Conservation (phyloP, 768 basidiomycete genomes). For the Clitopilus hobsonii region DNA sequence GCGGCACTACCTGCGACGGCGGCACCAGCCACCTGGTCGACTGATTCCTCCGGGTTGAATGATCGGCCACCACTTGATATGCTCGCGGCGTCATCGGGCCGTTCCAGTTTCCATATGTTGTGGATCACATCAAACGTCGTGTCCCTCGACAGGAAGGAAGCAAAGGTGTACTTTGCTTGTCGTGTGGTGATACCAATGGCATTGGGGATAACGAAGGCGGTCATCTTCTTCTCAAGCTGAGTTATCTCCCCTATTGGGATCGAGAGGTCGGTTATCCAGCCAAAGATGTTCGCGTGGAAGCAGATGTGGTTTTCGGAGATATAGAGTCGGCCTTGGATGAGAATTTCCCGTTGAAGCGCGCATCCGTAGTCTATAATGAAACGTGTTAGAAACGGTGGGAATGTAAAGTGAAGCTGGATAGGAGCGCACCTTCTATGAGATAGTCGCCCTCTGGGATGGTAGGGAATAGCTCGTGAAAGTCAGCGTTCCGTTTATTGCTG, state of each 20-base stretch:
- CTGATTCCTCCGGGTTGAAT: conserved; percentile 25
- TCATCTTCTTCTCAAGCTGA: conserved; percentile 93
- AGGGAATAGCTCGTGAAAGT: conserved; percentile 93
- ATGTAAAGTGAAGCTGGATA: conserved; percentile 4
- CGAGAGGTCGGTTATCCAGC: conserved; percentile 93
- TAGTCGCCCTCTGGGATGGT: conserved; percentile 92
- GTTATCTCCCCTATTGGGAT: conserved; percentile 87
- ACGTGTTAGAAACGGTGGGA: conserved; percentile 1
- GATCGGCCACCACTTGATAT: conserved; percentile 31
- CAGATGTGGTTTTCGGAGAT: conserved; percentile 99
- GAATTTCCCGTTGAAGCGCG: conserved; percentile 91
- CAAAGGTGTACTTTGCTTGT: conserved; percentile 85
- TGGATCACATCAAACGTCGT: conserved; percentile 94
- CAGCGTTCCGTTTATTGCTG: conserved; percentile 88
- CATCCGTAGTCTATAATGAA: conserved; percentile 84
- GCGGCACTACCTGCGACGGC: too few species aligned
- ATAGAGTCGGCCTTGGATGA: conserved; percentile 93
- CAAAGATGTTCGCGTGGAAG: conserved; percentile 99
- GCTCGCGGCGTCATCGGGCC: conserved; percentile 54
- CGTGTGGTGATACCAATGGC: conserved; percentile 87
- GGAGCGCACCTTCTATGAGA: conserved; percentile 84
- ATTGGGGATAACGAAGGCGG: conserved; percentile 95
- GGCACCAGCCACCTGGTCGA: conserved; percentile 12
- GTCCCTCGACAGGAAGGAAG: conserved; percentile 94
- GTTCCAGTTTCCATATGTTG: conserved; percentile 92